A percentile compares a stretch with the other conserved stretches of the same genome.
Conservation (phyloP, 768 basidiomycete species). For the Tephrocybe sp. region DNA sequence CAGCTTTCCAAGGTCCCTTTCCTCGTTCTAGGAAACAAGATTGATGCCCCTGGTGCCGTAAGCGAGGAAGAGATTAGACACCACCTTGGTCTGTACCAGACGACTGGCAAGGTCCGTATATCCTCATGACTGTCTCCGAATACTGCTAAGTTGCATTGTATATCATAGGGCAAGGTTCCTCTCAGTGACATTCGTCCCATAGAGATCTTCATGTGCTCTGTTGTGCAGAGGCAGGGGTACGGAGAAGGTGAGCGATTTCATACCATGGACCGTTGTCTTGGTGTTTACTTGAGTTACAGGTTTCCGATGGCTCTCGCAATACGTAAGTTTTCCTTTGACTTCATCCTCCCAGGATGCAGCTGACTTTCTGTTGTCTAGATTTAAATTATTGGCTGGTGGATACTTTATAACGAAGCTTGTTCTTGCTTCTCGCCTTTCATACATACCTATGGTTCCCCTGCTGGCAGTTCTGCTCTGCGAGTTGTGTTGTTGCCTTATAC, state of each 20-base stretch:
- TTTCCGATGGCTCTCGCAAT: conserved; percentile 98
- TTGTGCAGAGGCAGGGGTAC: conserved; percentile 98
- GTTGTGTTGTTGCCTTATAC: conserved; percentile 11
- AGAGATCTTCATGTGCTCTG: conserved; percentile 99
- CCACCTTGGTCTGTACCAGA: conserved; percentile 93
- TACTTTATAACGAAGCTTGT: conserved; percentile 5
- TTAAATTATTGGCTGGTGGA: conserved; percentile 23
- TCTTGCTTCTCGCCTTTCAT: conserved; percentile 3
- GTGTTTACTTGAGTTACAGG: conserved; percentile 40
- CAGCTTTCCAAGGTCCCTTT: conserved; percentile 95
- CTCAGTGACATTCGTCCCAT: conserved; percentile 96
- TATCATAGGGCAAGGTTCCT: conserved; percentile 89
- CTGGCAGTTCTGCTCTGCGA: conserved; percentile 8
- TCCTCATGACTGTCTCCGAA: too few relatives aligned
- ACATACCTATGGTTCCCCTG: conserved; percentile 6
- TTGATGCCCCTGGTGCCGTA: conserved; percentile 97
- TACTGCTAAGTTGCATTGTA: conserved; percentile 8
- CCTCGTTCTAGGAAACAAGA: conserved; percentile 99
- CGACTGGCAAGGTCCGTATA: conserved; percentile 92
- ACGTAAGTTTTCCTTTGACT: conserved; percentile 54
- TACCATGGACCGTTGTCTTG: neutral
- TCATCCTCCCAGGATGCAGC: neutral
- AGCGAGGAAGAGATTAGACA: conserved; percentile 97
- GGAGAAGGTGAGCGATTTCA: conserved; percentile 71
- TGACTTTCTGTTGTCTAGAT: conserved; percentile 28